These are phyloP conservation scores for Penicillium malachiteum DNA, from an alignment of 495 filamentous ascomycete species.

Conservation along the genomic window DNA sequence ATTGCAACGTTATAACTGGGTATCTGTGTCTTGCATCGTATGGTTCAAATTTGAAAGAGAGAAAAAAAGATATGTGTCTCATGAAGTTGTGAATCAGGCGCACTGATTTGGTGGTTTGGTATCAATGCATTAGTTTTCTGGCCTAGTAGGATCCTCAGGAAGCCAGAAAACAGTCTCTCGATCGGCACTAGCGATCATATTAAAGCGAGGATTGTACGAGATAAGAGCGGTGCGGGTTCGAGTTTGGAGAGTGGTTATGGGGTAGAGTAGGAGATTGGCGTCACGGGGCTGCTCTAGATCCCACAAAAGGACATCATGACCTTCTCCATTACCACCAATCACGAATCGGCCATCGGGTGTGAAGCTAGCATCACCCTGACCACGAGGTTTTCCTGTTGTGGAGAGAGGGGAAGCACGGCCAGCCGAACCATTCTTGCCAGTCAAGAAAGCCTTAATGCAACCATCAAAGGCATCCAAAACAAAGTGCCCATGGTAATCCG, in stretches of 20 bases:
- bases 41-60: background rate
- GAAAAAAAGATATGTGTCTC: background rate
- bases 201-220: constrained; percentile 85
- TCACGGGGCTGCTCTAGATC: constrained; percentile 62
- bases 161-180: constrained; percentile 89
- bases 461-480: constrained; percentile 89
- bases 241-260: constrained; percentile 62
- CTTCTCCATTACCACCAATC: constrained; percentile 68
- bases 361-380: constrained; percentile 84
- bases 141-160: constrained; percentile 49
- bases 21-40: constrained; percentile 5
- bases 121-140: constrained; percentile 30
- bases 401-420: constrained; percentile 49
- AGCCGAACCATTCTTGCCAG: constrained; percentile 42
- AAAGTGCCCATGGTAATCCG: constrained; percentile 77
- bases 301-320: constrained; percentile 77
- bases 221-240: constrained; percentile 69
- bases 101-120: background rate
- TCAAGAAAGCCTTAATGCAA: constrained; percentile 62
- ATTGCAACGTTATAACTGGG: background rate
- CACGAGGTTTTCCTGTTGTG: constrained; percentile 46
- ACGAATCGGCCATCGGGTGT: constrained; percentile 84
- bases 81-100: background rate
- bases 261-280: constrained; percentile 56
- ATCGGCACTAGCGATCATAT: constrained; percentile 85